Base-by-base conservation (phyloP, 306 rosid species). In the Sophora flavescens region DNA sequence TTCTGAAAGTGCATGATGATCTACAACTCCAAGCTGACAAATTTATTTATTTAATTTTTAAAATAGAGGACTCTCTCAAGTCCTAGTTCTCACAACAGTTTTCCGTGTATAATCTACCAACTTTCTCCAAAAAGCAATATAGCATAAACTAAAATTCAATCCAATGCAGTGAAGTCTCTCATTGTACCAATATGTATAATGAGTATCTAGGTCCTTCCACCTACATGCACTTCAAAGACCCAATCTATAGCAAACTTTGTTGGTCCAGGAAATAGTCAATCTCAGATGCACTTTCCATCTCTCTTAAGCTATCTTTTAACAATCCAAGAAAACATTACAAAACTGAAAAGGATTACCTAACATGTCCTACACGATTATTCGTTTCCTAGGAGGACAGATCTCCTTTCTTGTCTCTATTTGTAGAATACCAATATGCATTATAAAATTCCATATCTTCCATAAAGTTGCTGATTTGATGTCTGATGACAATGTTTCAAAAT, bases 21-120 rank as follows among this genome's bases (percentile, higher is more conserved):
- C 32, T 58, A 76, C 32, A 22, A 63, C 38, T 70, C 63, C 59
- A 74, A 70, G 59, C 26, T 41, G 71, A 14, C 26, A 4, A 53
- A 41, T 41, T 41, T 30, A 0, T 22, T 6, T n/a, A n/a, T n/a
- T n/a, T n/a, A n/a, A n/a, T n/a, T n/a, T n/a, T n/a, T n/a, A 16
- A 6, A 56, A 17, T 42, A 12, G 57, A 1, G 16, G 50, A 54
- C 32, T 54, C 59, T 68, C 77, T 61, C 0, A 70, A 53, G 33
- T 70, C 78, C 26, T 53, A 61, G 70, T 66, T 68, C 32, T 63
- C 60, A 11, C 32, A 35, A 56, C 56, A 64, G 30, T 73, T 65
- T 62, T 41, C 14, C 60, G 5, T 28, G 48, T 35, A 39, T 36
- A 30, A 6, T 35, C 6, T 45, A 39, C 42, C 35, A 16, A 56